Base-by-base conservation (phyloP, 768 basidiomycete species). In the Floccularia luteovirens region DNA sequence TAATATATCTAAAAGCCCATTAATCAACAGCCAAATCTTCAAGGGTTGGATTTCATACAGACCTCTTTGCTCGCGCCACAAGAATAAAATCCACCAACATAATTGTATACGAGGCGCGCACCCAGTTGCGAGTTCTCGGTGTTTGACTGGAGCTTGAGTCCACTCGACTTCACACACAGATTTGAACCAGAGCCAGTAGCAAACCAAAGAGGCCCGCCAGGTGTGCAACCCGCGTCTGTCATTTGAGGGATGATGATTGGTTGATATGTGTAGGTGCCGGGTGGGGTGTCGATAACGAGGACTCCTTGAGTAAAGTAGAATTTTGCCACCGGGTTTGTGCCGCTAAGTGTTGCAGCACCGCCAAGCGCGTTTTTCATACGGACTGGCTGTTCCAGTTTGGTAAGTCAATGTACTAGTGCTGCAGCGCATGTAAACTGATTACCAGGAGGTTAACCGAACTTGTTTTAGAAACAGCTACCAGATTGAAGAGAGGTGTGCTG, bases 241-340 rank as follows among this genome's bases (percentile, higher is more conserved):
- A 6, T 41, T 58, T 11, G 51, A 21, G 3, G 53, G 38, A 46
- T 43, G 35, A 62, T 54, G 7, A 48, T 31, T 2, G 52, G 39
- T 5, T 37, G 37, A 40, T 49, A 44, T 11, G 50, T 46, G 3
- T 36, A 35, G 44, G 47, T 25, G 16, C 25, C 30, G 13, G 41
- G 38, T 47, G 45, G 39, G 39, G 41, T 27, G 43, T 48, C 44
- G 14, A 48, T 48, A 0, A 49, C 41, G 22, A 62, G 49, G 4
- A 33, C 36, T 8, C 58, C 58, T 45, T 59, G 53, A 16, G 24
- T 50, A 48, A 66, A 64, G 49, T 62, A 63, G 45, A 61, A 58
- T 39, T n/a, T n/a, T n/a, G n/a, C n/a, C n/a, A n/a, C 49, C 2
- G 53, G 61, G 19, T 52, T 8, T 8, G 27, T 8, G 27, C 27